These are phyloP conservation scores for Maudiozyma serrabonitensis DNA, from an alignment of 805 yeast species.

Conservation along the genomic window DNA sequence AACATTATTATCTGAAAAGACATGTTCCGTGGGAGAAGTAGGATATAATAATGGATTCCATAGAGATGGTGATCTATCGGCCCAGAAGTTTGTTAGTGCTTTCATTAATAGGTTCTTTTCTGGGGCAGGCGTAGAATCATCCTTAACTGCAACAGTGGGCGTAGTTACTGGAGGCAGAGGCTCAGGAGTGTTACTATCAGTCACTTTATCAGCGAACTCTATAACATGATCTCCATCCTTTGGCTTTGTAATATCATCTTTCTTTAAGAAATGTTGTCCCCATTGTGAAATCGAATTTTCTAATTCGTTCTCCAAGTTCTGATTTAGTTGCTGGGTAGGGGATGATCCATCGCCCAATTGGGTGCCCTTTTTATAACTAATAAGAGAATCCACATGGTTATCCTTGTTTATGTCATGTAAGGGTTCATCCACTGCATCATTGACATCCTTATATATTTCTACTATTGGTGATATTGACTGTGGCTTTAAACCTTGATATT, in stretches of 20 bases:
- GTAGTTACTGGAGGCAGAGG: constrained; percentile 16
- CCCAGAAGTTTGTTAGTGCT: constrained; percentile 88
- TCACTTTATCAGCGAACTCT: neutral
- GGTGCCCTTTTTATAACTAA: neutral
- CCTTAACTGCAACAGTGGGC: constrained; percentile 15
- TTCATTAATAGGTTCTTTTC: constrained; percentile 75
- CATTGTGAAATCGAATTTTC: constrained; percentile 26
- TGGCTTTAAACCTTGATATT: constrained; percentile 61
- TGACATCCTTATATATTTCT: constrained; percentile 78
- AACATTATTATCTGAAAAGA: constrained; percentile 88
- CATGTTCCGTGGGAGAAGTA: constrained; percentile 66
- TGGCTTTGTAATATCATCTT: neutral
- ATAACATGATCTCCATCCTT: neutral
- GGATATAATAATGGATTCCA: constrained; percentile 93
- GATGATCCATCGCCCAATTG: neutral
- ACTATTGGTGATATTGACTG: constrained; percentile 77
- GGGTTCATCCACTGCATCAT: constrained; percentile 70
- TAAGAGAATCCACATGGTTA: neutral
- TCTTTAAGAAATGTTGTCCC: constrained; percentile 20
- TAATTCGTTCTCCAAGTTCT: constrained; percentile 21
- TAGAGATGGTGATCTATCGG: constrained; percentile 87
- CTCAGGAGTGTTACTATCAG: constrained; percentile 2
- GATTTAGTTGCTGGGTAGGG: constrained; percentile 8
- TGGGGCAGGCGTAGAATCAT: constrained; percentile 35
- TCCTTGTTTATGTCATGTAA: constrained; percentile 22